phyloP scores from a whole-genome alignment of 345 rosid species.

The Bretschneidera sinensis region DNA sequence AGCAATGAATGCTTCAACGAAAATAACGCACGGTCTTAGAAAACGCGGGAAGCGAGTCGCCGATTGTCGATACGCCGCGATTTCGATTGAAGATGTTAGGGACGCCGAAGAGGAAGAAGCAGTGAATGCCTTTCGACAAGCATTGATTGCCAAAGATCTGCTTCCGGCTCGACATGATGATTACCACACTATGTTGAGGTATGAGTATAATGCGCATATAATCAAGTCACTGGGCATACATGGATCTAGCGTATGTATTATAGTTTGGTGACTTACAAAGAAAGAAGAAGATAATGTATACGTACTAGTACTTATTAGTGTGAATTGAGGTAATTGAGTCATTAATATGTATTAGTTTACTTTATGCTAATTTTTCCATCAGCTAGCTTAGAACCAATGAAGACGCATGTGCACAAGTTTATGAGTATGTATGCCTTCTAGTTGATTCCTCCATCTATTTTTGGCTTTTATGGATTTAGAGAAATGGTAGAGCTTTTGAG shows the following conservation, averaged over 20 bases:
- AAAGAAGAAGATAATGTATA: no score
- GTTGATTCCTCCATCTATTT: no score
- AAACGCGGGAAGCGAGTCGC: constrained; percentile 69
- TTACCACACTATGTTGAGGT: constrained; percentile 95
- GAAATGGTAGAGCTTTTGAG: no score
- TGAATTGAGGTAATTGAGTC: neutral
- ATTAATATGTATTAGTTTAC: neutral
- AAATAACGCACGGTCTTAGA: constrained; percentile 57
- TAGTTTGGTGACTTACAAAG: no score
- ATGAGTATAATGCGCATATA: no score
- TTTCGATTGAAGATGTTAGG: constrained; percentile 71
- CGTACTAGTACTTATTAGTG: no score
- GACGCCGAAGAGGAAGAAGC: constrained; percentile 77
- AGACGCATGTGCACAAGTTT: no score
- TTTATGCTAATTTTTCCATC: no score
- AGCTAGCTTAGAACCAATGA: neutral
- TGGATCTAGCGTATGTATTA: no score
- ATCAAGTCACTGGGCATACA: no score
- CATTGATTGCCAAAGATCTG: constrained; percentile 53
- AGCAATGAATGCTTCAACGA: constrained; percentile 76
- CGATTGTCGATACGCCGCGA: constrained; percentile 40
- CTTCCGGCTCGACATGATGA: constrained; percentile 76
- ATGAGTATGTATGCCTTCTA: no score
- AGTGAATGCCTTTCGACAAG: constrained; percentile 60
- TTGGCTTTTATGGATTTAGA: no score